Evolutionary conservation across 192 early-diverging fungal species (phyloP).

Genomic region (Umbelopsis isabellina): DNA sequence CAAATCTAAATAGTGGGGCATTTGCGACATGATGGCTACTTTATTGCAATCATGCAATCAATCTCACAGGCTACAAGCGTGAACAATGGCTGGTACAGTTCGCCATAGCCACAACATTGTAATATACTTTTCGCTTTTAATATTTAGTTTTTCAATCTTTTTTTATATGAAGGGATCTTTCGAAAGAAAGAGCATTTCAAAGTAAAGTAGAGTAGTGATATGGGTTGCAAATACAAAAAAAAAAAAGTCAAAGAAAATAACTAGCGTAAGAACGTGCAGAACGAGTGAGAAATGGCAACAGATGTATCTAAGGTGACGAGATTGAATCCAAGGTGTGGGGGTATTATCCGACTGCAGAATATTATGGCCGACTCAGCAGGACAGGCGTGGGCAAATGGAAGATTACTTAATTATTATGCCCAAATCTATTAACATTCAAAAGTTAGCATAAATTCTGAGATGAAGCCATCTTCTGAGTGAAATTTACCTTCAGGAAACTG

Average conservation of each 20-base stretch:
- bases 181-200: slow-evolving; percentile 5
- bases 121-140: slow-evolving; percentile 15
- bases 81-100: slow-evolving; percentile 19
- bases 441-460: background rate
- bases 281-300: background rate
- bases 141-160: background rate
- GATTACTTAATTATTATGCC: background rate
- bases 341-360: slow-evolving; percentile 12
- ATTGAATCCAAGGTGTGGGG: background rate
- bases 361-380: background rate
- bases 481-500: slow-evolving; percentile 90
- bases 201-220: slow-evolving; percentile 14
- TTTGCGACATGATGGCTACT: background rate
- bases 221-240: slow-evolving; percentile 14
- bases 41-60: no score
- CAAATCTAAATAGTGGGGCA: slow-evolving; percentile 22
- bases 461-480: background rate
- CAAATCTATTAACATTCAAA: background rate
- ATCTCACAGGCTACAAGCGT: slow-evolving; percentile 3
- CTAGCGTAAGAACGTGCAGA: background rate
- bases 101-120: slow-evolving; percentile 14
- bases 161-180: slow-evolving; percentile 7
- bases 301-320: slow-evolving; percentile 4
- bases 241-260: background rate
- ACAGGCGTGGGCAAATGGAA: background rate